Base-by-base conservation (phyloP, 75 land plant genomes). In the Azolla pinnata region DNA sequence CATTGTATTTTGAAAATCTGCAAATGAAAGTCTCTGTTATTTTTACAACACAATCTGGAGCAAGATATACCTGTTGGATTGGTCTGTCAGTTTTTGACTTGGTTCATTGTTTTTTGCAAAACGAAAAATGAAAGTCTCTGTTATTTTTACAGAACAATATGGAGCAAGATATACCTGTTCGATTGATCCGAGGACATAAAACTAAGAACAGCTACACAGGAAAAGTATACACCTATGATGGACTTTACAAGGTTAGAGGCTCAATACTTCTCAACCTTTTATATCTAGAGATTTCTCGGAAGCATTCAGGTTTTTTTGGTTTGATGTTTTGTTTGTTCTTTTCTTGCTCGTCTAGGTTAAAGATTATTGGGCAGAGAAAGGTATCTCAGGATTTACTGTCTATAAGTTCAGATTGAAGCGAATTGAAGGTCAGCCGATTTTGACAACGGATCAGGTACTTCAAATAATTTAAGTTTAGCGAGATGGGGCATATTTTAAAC, bases 291-390 rank as follows among this genome's bases (percentile, higher is more conserved):
- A n/a, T n/a, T n/a, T 14, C 42, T 38, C 14, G 42, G 42, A 14
- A 38, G 12, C 42, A 8, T 14, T 38, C 14, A 38, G 7, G 14
- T 38, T 38, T 38, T 14, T 8, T 38, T 8, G 14, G 14, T 38
- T 8, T 8, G 42, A 38, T 38, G 14, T 8, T 14, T 8, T 38
- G 18, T 4, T 48, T 35, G 40, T 35, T 5, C 12, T 35, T 5
- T 48, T 48, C 19, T 48, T 48, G 51, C 20, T 31, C 4, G 12
- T 25, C 18, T 69, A 91, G 97, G 89, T 91, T 52, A 61, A 67
- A 5, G 62, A 78, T 2, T 77, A 74, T 46, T 91, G 97, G 97
- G 80, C 89, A 9, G 97, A 91, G 50, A 78, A 71, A 62, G 98
- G 98, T 9, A 62, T 83, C 0, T 80, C 89, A 48, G 90, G 90